Evolutionary conservation across 331 rosid species (phyloP).

Genomic region (Acacia concinna): DNA sequence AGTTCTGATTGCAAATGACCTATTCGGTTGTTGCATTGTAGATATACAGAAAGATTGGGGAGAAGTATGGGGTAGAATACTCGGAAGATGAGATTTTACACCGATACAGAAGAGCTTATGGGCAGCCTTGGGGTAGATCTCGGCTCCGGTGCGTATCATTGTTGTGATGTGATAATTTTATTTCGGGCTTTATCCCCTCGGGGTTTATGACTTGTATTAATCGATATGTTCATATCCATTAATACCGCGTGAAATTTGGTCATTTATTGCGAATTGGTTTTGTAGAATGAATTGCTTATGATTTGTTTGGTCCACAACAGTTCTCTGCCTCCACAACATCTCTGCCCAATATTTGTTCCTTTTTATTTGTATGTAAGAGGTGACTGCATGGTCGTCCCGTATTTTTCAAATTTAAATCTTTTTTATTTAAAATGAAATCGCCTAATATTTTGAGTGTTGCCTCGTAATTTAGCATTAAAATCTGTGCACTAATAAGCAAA

Average conservation of each 20-base stretch:
- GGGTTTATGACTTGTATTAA: background rate
- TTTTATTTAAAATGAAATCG: background rate
- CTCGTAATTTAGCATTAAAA: background rate
- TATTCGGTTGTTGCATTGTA: slow-evolving; percentile 25
- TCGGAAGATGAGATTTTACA: slow-evolving; percentile 86
- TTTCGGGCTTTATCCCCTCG: background rate
- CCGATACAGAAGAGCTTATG: slow-evolving; percentile 89
- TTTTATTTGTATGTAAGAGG: background rate
- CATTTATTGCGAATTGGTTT: background rate
- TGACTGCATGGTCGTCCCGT: slow-evolving; percentile 1
- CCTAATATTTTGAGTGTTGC: background rate
- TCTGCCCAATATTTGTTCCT: background rate
- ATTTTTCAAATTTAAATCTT: slow-evolving; percentile 22
- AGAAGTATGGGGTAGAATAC: slow-evolving; percentile 85
- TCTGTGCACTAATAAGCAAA: background rate
- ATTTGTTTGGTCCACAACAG: background rate
- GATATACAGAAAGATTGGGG: slow-evolving; percentile 84
- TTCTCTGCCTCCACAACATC: background rate
- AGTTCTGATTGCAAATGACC: background rate
- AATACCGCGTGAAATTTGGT: background rate
- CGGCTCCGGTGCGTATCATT: slow-evolving; percentile 68
- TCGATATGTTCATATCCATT: background rate
- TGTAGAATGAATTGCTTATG: background rate
- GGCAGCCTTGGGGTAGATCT: slow-evolving; percentile 95
- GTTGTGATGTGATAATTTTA: background rate